These are phyloP conservation scores for Phaeosphaeria sp. DNA, from an alignment of 2,329 filamentous ascomycete genomes.

Conservation along the genomic window DNA sequence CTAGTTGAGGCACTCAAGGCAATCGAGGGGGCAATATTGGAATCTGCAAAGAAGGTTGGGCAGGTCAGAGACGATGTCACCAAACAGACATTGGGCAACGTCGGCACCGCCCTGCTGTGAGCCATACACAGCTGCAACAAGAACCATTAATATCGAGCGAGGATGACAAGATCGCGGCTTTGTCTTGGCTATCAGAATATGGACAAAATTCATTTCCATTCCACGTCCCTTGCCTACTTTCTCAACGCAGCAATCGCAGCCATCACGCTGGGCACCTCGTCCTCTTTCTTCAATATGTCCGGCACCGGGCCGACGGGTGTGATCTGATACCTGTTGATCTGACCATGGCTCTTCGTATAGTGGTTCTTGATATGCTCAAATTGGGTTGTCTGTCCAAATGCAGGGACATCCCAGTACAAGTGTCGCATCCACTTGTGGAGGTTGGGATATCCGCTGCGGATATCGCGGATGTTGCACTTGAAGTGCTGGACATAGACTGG, in stretches of 20 bases:
- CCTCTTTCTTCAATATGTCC: conserved; percentile 76
- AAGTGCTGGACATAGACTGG: conserved; percentile 65
- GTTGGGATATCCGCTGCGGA: conserved; percentile 79
- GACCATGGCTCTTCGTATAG: conserved; percentile 70
- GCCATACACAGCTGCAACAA: neutral
- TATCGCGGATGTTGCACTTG: conserved; percentile 84
- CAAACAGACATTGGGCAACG: conserved; percentile 48
- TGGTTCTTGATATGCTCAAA: conserved; percentile 94
- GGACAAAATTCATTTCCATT: no score
- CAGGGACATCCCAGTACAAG: conserved; percentile 69
- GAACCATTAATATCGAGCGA: neutral
- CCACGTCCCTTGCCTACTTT: neutral
- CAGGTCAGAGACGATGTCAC: conserved; percentile 56
- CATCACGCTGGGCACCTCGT: conserved; percentile 73
- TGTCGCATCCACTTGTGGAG: conserved; percentile 82
- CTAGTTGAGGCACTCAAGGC: conserved; percentile 55
- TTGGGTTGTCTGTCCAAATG: conserved; percentile 83
- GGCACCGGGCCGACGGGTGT: conserved; percentile 86
- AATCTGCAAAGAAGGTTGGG: conserved; percentile 56
- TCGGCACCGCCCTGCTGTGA: conserved; percentile 40
- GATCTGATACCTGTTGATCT: conserved; percentile 73
- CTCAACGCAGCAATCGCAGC: conserved; percentile 13
- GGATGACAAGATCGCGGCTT: neutral
- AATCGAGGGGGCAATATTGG: conserved; percentile 58
- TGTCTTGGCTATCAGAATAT: neutral